Evolutionary conservation across 2,329 filamentous ascomycete species (phyloP).

Genomic region (Chalara sp.): DNA sequence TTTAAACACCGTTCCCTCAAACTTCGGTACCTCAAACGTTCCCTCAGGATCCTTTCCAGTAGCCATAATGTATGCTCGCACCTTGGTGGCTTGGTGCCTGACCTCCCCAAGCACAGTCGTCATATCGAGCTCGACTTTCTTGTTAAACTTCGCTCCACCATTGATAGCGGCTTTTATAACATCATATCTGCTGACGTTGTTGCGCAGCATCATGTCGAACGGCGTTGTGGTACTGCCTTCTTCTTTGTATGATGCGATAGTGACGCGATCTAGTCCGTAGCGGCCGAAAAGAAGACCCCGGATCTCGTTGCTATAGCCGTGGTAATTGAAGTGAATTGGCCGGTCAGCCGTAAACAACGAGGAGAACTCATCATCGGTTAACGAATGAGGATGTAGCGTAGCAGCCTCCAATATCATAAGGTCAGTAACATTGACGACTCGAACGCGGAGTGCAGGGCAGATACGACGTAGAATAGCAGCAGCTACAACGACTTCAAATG

Average conservation of each 20-base stretch:
- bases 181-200: conserved; percentile 53
- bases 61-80: conserved; percentile 43
- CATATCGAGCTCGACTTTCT: conserved; percentile 37
- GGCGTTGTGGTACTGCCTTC: conserved; percentile 62
- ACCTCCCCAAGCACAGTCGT: conserved; percentile 42
- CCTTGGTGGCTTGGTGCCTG: conserved; percentile 39
- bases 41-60: conserved; percentile 47
- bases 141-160: conserved; percentile 40
- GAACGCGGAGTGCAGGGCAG: conserved; percentile 46
- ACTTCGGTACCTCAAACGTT: conserved; percentile 42
- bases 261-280: conserved; percentile 42
- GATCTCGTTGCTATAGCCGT: conserved; percentile 56
- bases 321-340: conserved; percentile 59
- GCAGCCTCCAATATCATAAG: conserved; percentile 54
- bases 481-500: conserved; percentile 57
- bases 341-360: conserved; percentile 50
- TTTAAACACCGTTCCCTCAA: conserved; percentile 27
- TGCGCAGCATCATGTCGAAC: conserved; percentile 64
- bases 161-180: conserved; percentile 47
- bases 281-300: conserved; percentile 56
- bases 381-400: conserved; percentile 50
- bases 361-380: conserved; percentile 44
- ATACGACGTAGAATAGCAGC: conserved; percentile 45
- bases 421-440: conserved; percentile 61
- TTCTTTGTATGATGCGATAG: conserved; percentile 53